Evolutionary conservation across 768 basidiomycete species (phyloP), one percentile per base, ranked within the genome.

Genomic region (Boletus reticuloceps): DNA sequence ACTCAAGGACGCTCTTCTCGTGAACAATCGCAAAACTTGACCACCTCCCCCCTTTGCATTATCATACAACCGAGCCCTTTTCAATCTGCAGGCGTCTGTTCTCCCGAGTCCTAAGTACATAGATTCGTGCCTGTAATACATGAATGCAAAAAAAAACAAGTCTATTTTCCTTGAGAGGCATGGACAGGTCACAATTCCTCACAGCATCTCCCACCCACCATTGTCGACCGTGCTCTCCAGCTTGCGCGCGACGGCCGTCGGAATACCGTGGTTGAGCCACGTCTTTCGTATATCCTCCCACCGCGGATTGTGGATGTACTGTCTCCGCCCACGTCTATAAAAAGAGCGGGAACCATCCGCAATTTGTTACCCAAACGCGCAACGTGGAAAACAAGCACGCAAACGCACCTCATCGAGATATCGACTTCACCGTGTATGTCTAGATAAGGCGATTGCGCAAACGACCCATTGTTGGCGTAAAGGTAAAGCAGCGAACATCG

Each of bases 351-450:
- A 36, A 34, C 25, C 34, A 14, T 34, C 34, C 34, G 11, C 10
- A n/a, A 5, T n/a, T 8, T 4, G 29, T 41, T 6, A 6, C 10
- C 5, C 39, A 32, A 42, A 27, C 31, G 8, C 43, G 8, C n/a
- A 44, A 37, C 36, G n/a, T 12, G 47, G 16, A 22, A 39, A 29
- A 14, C 9, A 29, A 43, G 44, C 6, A 14, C 25, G 10, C 5
- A 11, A 32, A 66, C 79, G 53, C 62, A 93, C 94, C 92, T 85
- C 88, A 96, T 92, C 3, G 88, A 89, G 13, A 91, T 77, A 69
- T 98, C 96, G 3, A 93, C 82, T 64, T 98, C 97, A 1, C 96
- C 97, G 57, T 98, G 97, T 1, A 83, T 82, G 63, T 99, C 97
- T 39, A 98, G 80, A 64, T 97, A 98, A 1, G 96, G 94, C 31